A percentile compares a stretch with the other conserved stretches of the same genome.
Evolutionary conservation across 495 filamentous ascomycete species (phyloP).

Genomic region (Bryoglossum gracile): DNA sequence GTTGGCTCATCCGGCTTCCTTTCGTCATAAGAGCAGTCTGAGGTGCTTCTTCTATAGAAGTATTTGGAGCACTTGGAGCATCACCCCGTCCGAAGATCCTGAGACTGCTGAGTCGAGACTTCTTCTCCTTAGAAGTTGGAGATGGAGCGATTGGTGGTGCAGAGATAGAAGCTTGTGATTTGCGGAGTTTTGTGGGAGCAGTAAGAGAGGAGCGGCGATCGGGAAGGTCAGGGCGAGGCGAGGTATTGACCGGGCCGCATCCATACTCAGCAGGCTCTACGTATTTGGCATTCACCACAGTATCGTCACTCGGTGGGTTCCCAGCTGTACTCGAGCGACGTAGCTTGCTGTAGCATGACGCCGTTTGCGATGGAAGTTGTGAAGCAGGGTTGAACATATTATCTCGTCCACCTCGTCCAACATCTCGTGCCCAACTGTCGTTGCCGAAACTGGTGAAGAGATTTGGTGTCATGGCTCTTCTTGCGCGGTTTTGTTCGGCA

Average conservation of each 20-base stretch:
- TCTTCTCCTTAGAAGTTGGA: background rate
- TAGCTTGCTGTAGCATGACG: constrained; percentile 4
- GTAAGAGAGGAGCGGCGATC: background rate
- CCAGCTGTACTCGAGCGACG: constrained; percentile 16
- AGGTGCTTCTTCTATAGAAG: background rate
- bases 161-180: background rate
- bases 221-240: constrained; percentile 8
- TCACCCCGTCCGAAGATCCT: background rate
- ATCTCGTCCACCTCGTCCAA: no score
- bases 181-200: background rate
- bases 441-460: constrained; percentile 17
- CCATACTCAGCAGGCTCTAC: background rate
- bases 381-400: constrained; percentile 18
- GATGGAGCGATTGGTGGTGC: no score
- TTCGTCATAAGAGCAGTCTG: background rate
- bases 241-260: constrained; percentile 1
- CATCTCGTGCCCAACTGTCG: constrained; percentile 20
- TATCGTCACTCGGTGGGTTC: constrained; percentile 14
- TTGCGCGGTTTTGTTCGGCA: background rate
- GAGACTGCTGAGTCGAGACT: background rate
- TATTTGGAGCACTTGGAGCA: background rate
- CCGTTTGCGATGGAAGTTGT: constrained; percentile 5
- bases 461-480: constrained; percentile 14
- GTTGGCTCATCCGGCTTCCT: background rate
- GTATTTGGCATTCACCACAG: background rate